Base-by-base conservation (phyloP, 768 basidiomycete genomes). In the Trametes villosa region DNA sequence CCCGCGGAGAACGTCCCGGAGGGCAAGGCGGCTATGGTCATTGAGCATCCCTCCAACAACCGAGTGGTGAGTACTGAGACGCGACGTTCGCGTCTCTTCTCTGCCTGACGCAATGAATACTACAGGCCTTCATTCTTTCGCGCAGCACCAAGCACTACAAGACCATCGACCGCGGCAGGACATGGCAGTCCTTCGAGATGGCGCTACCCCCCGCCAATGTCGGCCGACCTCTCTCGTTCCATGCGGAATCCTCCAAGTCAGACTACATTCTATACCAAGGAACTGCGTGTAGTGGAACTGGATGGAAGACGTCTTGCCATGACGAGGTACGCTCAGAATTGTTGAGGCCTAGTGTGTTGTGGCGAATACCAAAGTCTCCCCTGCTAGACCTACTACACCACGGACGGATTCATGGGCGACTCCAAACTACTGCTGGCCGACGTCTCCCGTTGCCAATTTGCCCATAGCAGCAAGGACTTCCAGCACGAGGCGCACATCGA, bases 41-140 rank as follows among this genome's bases (percentile, higher is more conserved):
- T 98, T 51, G 85, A 89, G 63, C 97, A 98, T 71, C 96, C 97
- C 1, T 87, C 87, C 68, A 83, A 96, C 71, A 92, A 86, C 63
- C 79, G 82, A 59, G 86, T 86, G 72, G 92, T 92, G 67, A 52
- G 83, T 78, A 15, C 36, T 40, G 22, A 17, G 24, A 29, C 56
- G 36, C 24, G 44, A 31, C 17, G 26, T 17, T 2, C 9, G 6
- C 15, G 33, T n/a, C 1, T 24, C 30, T 57, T 34, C 13, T 11
- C 31, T 36, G 5, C 8, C 20, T 9, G 29, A 8, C 41, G 40
- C 58, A 41, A 34, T 9, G 48, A 15, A 12, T 40, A 7, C 11
- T 5, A 26, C 38, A 96, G 94, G 96, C 93, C 0, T 98, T 97
- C 71, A 87, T 91, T 34, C 77, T 99, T 59, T 91, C 94, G 4